These are phyloP conservation scores for Chamaecrista fasciculata DNA, from an alignment of 306 rosid species.

Conservation along the genomic window DNA sequence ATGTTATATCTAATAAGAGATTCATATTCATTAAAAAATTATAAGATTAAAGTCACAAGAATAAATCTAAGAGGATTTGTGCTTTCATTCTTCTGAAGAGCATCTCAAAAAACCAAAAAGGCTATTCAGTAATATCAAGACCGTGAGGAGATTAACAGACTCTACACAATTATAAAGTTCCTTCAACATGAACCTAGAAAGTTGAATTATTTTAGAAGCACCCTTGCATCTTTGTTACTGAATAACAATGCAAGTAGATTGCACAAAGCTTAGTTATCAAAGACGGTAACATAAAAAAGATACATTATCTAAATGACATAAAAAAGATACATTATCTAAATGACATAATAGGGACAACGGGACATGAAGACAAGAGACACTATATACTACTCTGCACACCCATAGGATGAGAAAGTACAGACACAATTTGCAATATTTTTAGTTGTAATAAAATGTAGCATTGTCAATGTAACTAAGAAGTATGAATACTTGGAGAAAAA, in stretches of 20 bases:
- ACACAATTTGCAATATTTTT: neutral
- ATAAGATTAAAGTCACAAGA: neutral
- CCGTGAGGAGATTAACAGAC: neutral
- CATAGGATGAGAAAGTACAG: neutral
- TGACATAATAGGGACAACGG: too few relatives aligned
- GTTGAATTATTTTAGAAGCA: neutral
- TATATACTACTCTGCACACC: neutral
- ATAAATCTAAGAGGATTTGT: neutral
- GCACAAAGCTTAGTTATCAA: neutral
- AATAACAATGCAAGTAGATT: conserved; percentile 1
- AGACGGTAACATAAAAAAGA: too few relatives aligned
- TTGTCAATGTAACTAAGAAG: conserved; percentile 12
- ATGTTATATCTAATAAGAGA: neutral
- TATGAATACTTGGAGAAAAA: conserved; percentile 79
- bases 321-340: neutral
- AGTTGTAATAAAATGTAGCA: conserved; percentile 13
- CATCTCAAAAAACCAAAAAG: neutral
- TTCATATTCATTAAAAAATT: neutral
- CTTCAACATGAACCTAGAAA: neutral
- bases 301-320: neutral
- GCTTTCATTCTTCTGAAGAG: neutral
- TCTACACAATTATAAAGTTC: neutral
- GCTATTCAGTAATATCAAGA: neutral
- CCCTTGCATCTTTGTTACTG: neutral
- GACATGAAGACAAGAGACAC: neutral